Percentiles rank a stretch among this genome's conserved stretches.
Conservation (phyloP, 148 eudicot species). For the Vaccinium myrtillus region DNA sequence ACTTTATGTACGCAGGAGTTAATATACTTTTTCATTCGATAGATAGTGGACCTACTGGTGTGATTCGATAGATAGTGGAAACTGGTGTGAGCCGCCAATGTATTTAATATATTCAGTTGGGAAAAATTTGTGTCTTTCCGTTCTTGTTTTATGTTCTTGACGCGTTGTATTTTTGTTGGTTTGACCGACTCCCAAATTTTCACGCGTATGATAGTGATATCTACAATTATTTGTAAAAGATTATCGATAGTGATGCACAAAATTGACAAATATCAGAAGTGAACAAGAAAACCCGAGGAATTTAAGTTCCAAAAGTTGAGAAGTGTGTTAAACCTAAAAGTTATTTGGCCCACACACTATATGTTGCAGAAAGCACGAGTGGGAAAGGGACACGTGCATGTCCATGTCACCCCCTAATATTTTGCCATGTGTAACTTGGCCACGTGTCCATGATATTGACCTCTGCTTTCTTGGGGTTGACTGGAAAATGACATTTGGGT, state of each 20-base stretch:
- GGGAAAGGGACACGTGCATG: background rate
- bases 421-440: background rate
- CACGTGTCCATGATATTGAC: background rate
- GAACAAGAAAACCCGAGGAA: background rate
- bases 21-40: no score
- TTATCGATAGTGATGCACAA: background rate
- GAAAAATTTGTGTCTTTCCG: no score
- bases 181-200: no score
- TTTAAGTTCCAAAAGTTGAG: constrained; percentile 1
- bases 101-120: no score
- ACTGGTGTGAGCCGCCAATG: no score
- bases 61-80: no score
- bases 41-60: no score
- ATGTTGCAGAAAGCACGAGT: background rate
- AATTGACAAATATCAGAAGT: background rate
- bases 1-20: no score
- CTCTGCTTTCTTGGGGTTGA: constrained; percentile 1
- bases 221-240: background rate
- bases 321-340: background rate
- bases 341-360: background rate
- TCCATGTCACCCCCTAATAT: background rate
- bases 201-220: background rate
- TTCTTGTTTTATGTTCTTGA: no score
- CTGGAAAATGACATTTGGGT: background rate
- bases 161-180: no score